A percentile compares a stretch with the other conserved stretches of the same genome.
Evolutionary conservation across 2,329 filamentous ascomycete species (phyloP).

Genomic region (Aurifilum marmelostoma): DNA sequence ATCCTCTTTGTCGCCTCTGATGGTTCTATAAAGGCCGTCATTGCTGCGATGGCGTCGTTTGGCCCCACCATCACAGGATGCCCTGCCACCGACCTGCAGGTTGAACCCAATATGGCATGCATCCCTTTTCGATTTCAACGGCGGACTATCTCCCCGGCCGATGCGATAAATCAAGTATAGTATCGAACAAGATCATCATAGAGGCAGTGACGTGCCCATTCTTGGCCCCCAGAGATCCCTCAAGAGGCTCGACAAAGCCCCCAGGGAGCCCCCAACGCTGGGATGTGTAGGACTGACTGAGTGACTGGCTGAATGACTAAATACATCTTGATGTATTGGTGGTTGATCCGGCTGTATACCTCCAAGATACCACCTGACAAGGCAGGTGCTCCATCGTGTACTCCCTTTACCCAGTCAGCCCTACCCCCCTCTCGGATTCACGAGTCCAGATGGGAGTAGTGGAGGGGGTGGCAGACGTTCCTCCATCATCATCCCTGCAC

Average conservation of each 20-base stretch:
- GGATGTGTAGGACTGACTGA: not conserved
- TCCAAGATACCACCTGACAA: not conserved
- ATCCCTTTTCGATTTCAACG: not conserved
- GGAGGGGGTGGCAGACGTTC: not conserved
- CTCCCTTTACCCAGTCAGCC: not conserved
- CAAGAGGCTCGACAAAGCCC: not conserved
- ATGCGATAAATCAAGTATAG: not conserved
- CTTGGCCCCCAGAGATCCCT: not conserved
- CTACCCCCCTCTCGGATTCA: not conserved
- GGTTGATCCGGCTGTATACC: not conserved
- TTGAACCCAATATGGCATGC: not conserved
- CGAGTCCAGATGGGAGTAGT: not conserved
- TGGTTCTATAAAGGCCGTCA: not conserved
- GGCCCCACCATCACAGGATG: not conserved
- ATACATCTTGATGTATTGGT: not conserved
- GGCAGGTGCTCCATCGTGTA: slow-evolving; percentile 1
- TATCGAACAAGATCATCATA: not conserved
- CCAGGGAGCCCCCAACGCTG: not conserved
- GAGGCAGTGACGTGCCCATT: not conserved
- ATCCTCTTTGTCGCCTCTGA: not conserved
- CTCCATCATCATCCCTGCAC: not conserved
- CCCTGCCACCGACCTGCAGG: not conserved
- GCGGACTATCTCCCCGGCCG: not conserved
- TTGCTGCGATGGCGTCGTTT: not conserved
- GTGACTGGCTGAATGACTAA: not conserved